Conservation (phyloP, 805 yeast species). For the Candida succiphila region DNA sequence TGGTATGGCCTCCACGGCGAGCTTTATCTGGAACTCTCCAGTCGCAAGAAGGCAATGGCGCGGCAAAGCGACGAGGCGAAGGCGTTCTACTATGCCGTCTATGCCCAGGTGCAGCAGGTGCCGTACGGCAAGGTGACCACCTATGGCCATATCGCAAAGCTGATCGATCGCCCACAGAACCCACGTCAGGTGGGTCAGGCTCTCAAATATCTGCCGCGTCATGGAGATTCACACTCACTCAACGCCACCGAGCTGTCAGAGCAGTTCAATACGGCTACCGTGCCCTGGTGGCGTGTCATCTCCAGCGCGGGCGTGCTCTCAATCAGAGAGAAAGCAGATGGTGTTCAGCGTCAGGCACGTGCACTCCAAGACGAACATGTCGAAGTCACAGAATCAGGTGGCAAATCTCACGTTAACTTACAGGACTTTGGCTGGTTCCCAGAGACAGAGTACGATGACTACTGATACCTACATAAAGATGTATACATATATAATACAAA, state of each 20-base stretch:
- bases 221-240: no score
- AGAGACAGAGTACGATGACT: slow-evolving; percentile 24
- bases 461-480: no score
- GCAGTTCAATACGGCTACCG: slow-evolving; percentile 22
- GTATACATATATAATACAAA: not conserved
- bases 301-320: slow-evolving; percentile 56
- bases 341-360: slow-evolving; percentile 36
- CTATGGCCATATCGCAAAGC: slow-evolving; percentile 67
- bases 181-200: slow-evolving; percentile 71
- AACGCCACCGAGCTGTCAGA: slow-evolving; percentile 7
- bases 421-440: slow-evolving; percentile 65
- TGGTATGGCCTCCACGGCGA: no score
- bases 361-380: slow-evolving; percentile 39
- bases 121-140: slow-evolving; percentile 60
- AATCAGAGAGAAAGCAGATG: slow-evolving; percentile 30
- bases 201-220: slow-evolving; percentile 44
- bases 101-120: slow-evolving; percentile 36
- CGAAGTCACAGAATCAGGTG: slow-evolving; percentile 21
- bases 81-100: slow-evolving; percentile 55
- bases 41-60: no score
- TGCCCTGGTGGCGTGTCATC: slow-evolving; percentile 82
- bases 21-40: no score
- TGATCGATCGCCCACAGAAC: slow-evolving; percentile 52
- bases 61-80: slow-evolving; percentile 45
- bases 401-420: slow-evolving; percentile 29